Percentiles rank a stretch among this genome's conserved stretches.
phyloP scores from a whole-genome alignment of 2,329 filamentous ascomycete species.

The Plenodomus tracheiphilus region DNA sequence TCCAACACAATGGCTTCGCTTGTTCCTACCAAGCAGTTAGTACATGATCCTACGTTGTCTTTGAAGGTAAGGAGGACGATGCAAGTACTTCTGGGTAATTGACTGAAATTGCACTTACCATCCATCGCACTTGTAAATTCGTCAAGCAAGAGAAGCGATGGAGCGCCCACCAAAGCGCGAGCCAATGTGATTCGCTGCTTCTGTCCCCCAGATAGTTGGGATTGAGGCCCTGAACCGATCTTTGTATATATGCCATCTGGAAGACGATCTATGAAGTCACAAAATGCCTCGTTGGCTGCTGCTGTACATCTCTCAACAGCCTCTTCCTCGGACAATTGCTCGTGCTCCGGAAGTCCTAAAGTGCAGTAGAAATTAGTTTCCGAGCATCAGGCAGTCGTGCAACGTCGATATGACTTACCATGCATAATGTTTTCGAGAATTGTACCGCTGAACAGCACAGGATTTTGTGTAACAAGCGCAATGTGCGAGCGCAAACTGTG shows the following conservation, averaged over 20 bases:
- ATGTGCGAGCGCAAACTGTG: conserved; percentile 37
- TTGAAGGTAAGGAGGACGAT: neutral
- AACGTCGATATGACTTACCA: conserved; percentile 16
- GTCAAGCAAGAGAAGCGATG: conserved; percentile 39
- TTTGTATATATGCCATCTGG: conserved; percentile 40
- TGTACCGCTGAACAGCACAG: conserved; percentile 39
- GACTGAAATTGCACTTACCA: conserved; percentile 5
- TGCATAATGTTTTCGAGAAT: conserved; percentile 44
- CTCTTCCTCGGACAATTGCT: conserved; percentile 35
- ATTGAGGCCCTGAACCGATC: conserved; percentile 38
- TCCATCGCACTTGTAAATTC: conserved; percentile 43
- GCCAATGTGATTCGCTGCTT: conserved; percentile 46
- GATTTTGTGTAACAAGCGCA: conserved; percentile 40
- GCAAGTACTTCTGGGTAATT: too few relatives aligned
- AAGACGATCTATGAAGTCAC: conserved; percentile 41
- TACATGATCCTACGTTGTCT: neutral
- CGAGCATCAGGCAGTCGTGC: neutral
- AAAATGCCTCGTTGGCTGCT: conserved; percentile 61
- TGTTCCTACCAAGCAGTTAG: conserved; percentile 50
- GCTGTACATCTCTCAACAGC: conserved; percentile 50
- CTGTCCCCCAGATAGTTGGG: conserved; percentile 43
- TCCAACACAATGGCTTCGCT: conserved; percentile 40
- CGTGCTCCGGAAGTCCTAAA: conserved; percentile 7
- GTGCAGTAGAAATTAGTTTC: neutral
- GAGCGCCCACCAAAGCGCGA: conserved; percentile 39